A percentile compares a stretch with the other conserved stretches of the same genome.
These are phyloP conservation scores for Euphorbia peplus DNA, from an alignment of 345 rosid genomes.

Conservation along the genomic window DNA sequence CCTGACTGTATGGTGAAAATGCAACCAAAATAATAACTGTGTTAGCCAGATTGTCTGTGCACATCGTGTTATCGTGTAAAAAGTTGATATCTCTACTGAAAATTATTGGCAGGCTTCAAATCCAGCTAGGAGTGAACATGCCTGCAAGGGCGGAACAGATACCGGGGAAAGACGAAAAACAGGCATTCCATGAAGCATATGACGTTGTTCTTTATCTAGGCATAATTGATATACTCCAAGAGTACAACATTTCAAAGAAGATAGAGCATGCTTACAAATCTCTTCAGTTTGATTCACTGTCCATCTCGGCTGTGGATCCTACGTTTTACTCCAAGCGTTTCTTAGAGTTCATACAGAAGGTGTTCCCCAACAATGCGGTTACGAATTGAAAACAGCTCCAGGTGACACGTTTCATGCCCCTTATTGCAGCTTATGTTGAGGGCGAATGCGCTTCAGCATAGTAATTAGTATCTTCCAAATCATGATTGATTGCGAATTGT, in stretches of 20 bases:
- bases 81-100: too few species aligned
- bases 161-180: conserved; percentile 72
- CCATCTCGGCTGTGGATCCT: conserved; percentile 91
- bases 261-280: conserved; percentile 93
- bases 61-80: too few species aligned
- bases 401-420: not conserved
- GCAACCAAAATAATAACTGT: too few species aligned
- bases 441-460: not conserved
- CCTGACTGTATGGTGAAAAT: too few species aligned
- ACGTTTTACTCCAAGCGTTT: conserved; percentile 77
- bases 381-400: conserved; percentile 22
- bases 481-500: not conserved
- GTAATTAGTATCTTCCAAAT: not conserved
- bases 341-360: conserved; percentile 78
- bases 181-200: conserved; percentile 55
- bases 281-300: conserved; percentile 76
- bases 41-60: too few species aligned
- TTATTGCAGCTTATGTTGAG: not conserved
- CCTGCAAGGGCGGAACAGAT: conserved; percentile 88
- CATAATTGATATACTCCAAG: conserved; percentile 88
- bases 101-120: conserved; percentile 59
- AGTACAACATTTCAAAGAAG: conserved; percentile 84
- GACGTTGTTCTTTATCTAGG: conserved; percentile 94
- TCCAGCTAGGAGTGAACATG: conserved; percentile 97
- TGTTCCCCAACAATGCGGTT: conserved; percentile 52